Conservation (phyloP, 306 rosid genomes). For the Vigna unguiculata region DNA sequence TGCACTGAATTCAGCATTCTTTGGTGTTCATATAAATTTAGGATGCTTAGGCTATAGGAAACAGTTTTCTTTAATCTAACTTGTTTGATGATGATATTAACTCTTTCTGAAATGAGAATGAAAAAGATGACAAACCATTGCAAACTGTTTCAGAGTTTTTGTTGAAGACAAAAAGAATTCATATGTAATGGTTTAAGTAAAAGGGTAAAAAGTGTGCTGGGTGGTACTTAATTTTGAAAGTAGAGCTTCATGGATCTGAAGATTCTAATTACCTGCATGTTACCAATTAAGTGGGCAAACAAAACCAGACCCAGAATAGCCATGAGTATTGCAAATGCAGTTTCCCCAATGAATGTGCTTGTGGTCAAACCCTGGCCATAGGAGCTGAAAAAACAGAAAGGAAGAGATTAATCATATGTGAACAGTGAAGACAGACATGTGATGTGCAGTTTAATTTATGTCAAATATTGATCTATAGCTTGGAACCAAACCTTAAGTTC, state of each 20-base stretch:
- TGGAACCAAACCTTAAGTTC: slow-evolving; percentile 78
- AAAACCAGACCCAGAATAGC: slow-evolving; percentile 83
- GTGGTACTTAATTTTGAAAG: slow-evolving; percentile 2
- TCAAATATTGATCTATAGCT: slow-evolving; percentile 12
- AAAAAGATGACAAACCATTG: too few relatives aligned
- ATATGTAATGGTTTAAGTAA: too few relatives aligned
- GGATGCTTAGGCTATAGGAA: neutral
- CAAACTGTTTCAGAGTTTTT: too few relatives aligned
- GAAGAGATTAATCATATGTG: slow-evolving; percentile 33
- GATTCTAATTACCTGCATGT: slow-evolving; percentile 79
- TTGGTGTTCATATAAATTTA: neutral
- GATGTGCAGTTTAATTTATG: slow-evolving; percentile 25
- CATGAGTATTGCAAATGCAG: slow-evolving; percentile 82
- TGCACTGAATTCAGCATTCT: slow-evolving; percentile 50
- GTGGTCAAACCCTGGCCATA: slow-evolving; percentile 77
- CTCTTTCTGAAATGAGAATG: too few relatives aligned
- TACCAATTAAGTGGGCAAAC: slow-evolving; percentile 94
- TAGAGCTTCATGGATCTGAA: slow-evolving; percentile 5
- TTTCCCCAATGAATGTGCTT: slow-evolving; percentile 79
- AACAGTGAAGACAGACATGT: slow-evolving; percentile 9
- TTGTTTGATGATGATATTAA: too few relatives aligned
- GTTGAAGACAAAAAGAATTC: too few relatives aligned
- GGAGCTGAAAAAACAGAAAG: slow-evolving; percentile 58
- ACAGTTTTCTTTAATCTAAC: neutral
- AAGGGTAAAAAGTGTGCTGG: too few relatives aligned